Conservation (phyloP, 2,329 filamentous ascomycete species). For the Aureobasidium sp. region DNA sequence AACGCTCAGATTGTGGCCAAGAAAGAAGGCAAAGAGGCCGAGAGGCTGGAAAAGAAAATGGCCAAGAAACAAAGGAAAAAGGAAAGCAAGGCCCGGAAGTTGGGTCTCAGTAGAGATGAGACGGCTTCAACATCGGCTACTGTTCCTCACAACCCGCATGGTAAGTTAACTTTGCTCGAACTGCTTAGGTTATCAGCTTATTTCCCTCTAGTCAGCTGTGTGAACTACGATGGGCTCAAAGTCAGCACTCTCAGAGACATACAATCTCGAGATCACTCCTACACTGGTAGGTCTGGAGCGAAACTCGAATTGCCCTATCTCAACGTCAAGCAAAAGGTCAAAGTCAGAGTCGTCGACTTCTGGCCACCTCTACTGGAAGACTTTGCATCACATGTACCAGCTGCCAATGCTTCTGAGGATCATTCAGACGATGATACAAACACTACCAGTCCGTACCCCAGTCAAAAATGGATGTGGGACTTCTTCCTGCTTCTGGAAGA, state of each 20-base stretch:
- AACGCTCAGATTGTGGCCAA: neutral
- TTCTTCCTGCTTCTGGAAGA: constrained; percentile 77
- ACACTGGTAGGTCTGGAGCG: neutral
- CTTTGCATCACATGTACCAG: constrained; percentile 48
- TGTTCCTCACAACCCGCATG: neutral
- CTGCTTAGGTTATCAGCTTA: neutral
- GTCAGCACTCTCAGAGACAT: constrained; percentile 42
- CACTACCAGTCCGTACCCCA: constrained; percentile 25
- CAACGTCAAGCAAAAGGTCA: constrained; percentile 62
- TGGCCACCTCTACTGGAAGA: constrained; percentile 62
- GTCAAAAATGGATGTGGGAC: constrained; percentile 66
- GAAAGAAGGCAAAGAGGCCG: constrained; percentile 24
- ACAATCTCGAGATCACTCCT: constrained; percentile 23
- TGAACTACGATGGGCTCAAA: constrained; percentile 35
- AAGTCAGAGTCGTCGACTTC: constrained; percentile 77
- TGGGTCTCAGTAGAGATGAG: constrained; percentile 21
- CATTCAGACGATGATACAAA: constrained; percentile 24
- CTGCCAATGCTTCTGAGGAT: neutral
- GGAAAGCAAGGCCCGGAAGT: constrained; percentile 31
- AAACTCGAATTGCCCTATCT: constrained; percentile 59
- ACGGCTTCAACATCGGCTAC: neutral
- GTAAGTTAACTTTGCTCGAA: neutral
- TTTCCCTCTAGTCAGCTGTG: constrained; percentile 39
- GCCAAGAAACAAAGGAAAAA: constrained; percentile 20
- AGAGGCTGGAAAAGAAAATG: constrained; percentile 23